Evolutionary conservation across 331 rosid genomes (phyloP).

Genomic region (Arachis monticola): DNA sequence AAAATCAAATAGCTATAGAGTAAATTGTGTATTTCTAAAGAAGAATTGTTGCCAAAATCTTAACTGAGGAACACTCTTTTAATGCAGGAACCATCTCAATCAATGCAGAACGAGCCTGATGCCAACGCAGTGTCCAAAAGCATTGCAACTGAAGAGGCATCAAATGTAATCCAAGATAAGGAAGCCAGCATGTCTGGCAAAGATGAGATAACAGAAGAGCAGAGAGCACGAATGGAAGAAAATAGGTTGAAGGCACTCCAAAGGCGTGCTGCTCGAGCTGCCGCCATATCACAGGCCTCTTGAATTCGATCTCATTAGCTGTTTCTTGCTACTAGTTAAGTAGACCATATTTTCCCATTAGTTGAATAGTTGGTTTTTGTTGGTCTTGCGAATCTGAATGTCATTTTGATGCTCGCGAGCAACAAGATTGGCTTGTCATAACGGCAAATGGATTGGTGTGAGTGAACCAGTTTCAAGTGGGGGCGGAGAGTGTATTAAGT

Average conservation of each 20-base stretch:
- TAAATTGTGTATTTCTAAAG: not conserved
- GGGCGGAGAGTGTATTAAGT: not conserved
- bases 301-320: constrained; percentile 24
- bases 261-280: constrained; percentile 70
- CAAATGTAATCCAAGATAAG: constrained; percentile 45
- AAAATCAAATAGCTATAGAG: not conserved
- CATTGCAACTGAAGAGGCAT: constrained; percentile 29
- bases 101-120: constrained; percentile 12
- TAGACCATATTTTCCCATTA: constrained; percentile 12
- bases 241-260: constrained; percentile 87
- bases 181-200: constrained; percentile 40
- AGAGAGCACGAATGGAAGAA: constrained; percentile 82
- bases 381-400: not conserved
- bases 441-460: not conserved
- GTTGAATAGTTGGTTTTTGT: not conserved
- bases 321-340: constrained; percentile 4
- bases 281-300: constrained; percentile 39
- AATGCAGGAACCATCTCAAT: constrained; percentile 57
- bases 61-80: not conserved
- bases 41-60: constrained; percentile 7
- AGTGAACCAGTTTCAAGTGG: not conserved
- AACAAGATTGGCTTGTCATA: not conserved
- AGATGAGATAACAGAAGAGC: constrained; percentile 69
- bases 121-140: constrained; percentile 26
- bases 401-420: constrained; percentile 22